Evolutionary conservation across 1,284 basidiomycete species (phyloP), one percentile per base, ranked within the genome.

Genomic region (Erythrobasidium hasegawianum): DNA sequence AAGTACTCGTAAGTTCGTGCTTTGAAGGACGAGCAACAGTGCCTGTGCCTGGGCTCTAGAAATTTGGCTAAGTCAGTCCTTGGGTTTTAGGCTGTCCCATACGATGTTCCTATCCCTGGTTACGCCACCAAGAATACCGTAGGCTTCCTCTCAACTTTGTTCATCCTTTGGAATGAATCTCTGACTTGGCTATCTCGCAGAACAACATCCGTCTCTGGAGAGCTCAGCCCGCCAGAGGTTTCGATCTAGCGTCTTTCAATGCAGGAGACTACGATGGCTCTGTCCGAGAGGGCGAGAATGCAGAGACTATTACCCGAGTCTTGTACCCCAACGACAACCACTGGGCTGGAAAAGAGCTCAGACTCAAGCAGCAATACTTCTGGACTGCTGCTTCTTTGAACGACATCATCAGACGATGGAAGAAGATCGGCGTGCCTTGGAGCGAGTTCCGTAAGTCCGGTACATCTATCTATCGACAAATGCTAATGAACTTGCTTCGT

Each of bases 181-280:
- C 33, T 33, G 11, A 33, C 33, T 33, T 11, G 33, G n/a, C n/a
- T 84, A 81, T 78, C 33, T 5, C 11, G 11, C 11, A 33, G 5
- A 88, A 84, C 66, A 89, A 87, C 64, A 90, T 89, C 79, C 80
- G 88, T 68, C 80, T 90, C 16, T 90, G 87, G 88, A 88, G 81
- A 83, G 78, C 88, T 73, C 89, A 87, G 77, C 89, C 91, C 29
- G 90, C 91, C 80, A 82, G 89, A 73, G 90, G 90, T 1, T 96
- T 96, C 75, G 91, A 96, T 79, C 78, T 96, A 70, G 88, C 90
- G 78, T 88, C 87, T 57, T 93, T 94, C 84, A 94, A 93, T 75
- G 89, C 90, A 66, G 92, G 92, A 64, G 86, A 94, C 78, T 96
- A 96, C 75, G 89, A 91, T 73, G 84, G 81, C 38, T 88, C 91